Percentiles rank a stretch among this genome's conserved stretches.
These are phyloP conservation scores for Globisporangium ultimum DNA, from an alignment of 352 stramenopile genomes.

Conservation along the genomic window DNA sequence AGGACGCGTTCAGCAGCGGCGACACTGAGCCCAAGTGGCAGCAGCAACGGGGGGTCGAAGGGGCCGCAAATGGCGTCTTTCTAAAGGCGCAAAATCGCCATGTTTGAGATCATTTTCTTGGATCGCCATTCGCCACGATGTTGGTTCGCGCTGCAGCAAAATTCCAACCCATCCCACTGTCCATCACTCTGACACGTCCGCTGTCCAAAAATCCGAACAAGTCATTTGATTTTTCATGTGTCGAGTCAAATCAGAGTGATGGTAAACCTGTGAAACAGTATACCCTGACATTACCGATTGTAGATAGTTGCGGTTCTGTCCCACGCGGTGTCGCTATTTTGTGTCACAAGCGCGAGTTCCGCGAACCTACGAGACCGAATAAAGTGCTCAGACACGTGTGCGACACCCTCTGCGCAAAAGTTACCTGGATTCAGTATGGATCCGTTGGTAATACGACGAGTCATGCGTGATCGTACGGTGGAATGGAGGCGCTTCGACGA, in stretches of 20 bases:
- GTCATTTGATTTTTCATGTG: slow-evolving; percentile 11
- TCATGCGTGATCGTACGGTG: neutral
- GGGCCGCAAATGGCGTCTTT: no score
- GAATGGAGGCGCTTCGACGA: neutral
- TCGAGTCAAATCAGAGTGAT: neutral
- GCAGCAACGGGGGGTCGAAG: no score
- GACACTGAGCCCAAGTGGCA: no score
- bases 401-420: neutral
- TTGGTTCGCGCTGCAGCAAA: neutral
- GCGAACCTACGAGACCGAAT: neutral
- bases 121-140: slow-evolving; percentile 3
- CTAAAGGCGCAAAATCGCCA: no score
- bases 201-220: slow-evolving; percentile 16
- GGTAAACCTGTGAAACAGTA: neutral
- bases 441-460: neutral
- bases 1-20: no score
- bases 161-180: neutral
- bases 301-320: neutral
- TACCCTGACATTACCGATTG: neutral
- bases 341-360: neutral
- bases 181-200: neutral
- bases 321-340: neutral
- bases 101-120: no score
- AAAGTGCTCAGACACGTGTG: neutral
- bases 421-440: neutral